Percentiles rank a stretch among this genome's conserved stretches.
These are phyloP conservation scores for Kwoniella europaea DNA, from an alignment of 768 basidiomycete genomes.

Conservation along the genomic window DNA sequence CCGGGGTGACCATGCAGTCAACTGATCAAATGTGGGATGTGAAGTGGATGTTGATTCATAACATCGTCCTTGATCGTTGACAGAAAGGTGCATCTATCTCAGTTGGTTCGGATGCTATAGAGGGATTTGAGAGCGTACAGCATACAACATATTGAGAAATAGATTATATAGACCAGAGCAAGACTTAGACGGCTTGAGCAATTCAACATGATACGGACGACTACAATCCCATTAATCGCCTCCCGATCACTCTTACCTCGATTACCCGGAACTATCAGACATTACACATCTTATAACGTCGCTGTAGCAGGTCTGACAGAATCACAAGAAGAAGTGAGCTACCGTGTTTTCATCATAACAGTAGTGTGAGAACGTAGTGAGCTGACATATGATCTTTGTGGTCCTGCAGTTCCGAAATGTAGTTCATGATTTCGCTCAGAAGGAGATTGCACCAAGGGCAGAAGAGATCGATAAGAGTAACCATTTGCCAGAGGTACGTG, in stretches of 20 bases:
- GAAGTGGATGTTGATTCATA: no score
- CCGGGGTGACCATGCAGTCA: slow-evolving; percentile 4
- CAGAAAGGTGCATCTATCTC: no score
- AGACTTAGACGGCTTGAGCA: not conserved
- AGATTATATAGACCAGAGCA: not conserved
- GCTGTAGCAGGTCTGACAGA: slow-evolving; percentile 77
- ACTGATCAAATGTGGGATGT: no score
- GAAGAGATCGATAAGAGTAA: slow-evolving; percentile 85
- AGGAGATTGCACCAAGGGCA: slow-evolving; percentile 82
- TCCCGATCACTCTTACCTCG: not conserved
- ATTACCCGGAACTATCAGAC: not conserved
- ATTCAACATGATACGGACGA: not conserved
- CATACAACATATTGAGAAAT: not conserved
- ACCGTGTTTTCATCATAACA: slow-evolving; percentile 34
- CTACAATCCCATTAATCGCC: slow-evolving; percentile 2
- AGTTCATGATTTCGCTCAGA: slow-evolving; percentile 76
- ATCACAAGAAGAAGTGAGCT: slow-evolving; percentile 75
- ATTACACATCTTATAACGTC: slow-evolving; percentile 67
- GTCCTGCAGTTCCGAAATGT: slow-evolving; percentile 75
- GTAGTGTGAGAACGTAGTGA: not conserved
- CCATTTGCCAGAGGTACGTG: slow-evolving; percentile 70
- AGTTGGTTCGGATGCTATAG: no score
- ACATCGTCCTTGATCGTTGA: no score
- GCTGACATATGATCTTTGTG: slow-evolving; percentile 6
- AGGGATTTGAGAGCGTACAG: no score